Base-by-base conservation (phyloP, 148 eudicot genomes). In the Chenopodium berlandieri region DNA sequence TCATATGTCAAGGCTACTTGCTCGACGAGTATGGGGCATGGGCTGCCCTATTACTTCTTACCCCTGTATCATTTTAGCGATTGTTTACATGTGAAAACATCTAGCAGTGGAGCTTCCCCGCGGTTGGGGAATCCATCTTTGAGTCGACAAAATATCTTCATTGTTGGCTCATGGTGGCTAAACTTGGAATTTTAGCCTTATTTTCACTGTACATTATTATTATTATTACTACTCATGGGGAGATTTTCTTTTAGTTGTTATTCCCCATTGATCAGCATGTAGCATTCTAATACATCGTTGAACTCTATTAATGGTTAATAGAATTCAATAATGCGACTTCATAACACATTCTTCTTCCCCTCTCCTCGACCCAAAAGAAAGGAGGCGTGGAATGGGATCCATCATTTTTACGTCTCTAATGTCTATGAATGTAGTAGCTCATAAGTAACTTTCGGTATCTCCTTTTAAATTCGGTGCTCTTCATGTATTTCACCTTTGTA, bases 101-200 rank as follows among this genome's bases (percentile, higher is more conserved):
- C 37, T 72, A 56, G 62, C 64, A 80, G 62, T 63, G 64, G 67
- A 50, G 44, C 67, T 75, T 75, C 78, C 83, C 78, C 54, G 13
- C 27, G 66, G 83, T 27, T 25, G 73, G 78, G 83, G 78, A 20
- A 22, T 46, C 69, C 67, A 54, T 75, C 37, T 75, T 13, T 50
- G 76, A 75, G 44, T 31, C 65, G 5, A 54, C 64, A 75, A 27
- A 75, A 31, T 52, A 80, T 64, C 50, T 80, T 46, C 64, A 52
- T 73, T 54, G 78, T 73, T 80, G 83, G 64, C 52, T 74, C 73
- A 50, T 74, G 17, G 22, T 48, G 83, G 83, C 83, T 81, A 75
- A 81, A 81, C 47, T 74, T 75, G 83, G 83, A 74, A 78, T 27
- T 81, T 81, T 80, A 80, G 83, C 83, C 78, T 65, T 80, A 44